phyloP scores from a whole-genome alignment of 805 yeast species.

The Tetrapisispora fleetii region DNA sequence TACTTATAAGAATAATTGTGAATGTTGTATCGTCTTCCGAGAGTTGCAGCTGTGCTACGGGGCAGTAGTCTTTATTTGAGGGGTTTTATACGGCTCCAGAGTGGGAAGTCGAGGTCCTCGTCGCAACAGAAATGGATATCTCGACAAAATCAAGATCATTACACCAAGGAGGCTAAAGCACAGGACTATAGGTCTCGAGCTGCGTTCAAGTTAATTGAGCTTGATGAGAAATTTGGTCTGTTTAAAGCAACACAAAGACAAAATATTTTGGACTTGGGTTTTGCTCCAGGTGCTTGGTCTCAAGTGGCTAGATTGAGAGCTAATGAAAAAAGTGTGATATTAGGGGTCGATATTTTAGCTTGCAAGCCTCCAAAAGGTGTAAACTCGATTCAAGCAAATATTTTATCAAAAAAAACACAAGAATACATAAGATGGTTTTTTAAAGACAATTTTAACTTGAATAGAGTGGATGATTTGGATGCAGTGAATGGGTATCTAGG shows the following conservation, averaged over 20 bases:
- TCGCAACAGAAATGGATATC: slow-evolving; percentile 68
- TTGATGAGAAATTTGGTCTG: slow-evolving; percentile 53
- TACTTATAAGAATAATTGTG: too few relatives aligned
- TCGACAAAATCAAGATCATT: slow-evolving; percentile 58
- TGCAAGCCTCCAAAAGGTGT: slow-evolving; percentile 75
- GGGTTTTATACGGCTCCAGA: not conserved
- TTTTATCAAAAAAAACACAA: slow-evolving; percentile 60
- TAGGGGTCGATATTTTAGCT: slow-evolving; percentile 79
- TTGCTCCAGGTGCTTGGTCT: slow-evolving; percentile 93
- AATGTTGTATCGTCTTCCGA: not conserved
- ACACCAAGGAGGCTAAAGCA: slow-evolving; percentile 54
- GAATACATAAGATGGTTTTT: slow-evolving; percentile 44
- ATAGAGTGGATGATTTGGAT: slow-evolving; percentile 30
- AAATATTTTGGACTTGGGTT: slow-evolving; percentile 78
- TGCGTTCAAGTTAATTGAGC: slow-evolving; percentile 75
- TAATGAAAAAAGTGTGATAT: slow-evolving; percentile 41
- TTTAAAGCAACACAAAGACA: slow-evolving; percentile 38
- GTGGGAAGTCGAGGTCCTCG: slow-evolving; percentile 24
- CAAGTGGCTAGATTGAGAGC: slow-evolving; percentile 62
- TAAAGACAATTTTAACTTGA: slow-evolving; percentile 19
- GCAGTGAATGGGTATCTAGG: slow-evolving; percentile 17
- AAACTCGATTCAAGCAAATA: slow-evolving; percentile 76
- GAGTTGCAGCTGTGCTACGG: too few relatives aligned
- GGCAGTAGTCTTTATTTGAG: too few relatives aligned
- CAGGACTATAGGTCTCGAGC: slow-evolving; percentile 72